phyloP scores from a whole-genome alignment of 1,139 yeast genomes.

The Sugiyamaella xylanicola region DNA sequence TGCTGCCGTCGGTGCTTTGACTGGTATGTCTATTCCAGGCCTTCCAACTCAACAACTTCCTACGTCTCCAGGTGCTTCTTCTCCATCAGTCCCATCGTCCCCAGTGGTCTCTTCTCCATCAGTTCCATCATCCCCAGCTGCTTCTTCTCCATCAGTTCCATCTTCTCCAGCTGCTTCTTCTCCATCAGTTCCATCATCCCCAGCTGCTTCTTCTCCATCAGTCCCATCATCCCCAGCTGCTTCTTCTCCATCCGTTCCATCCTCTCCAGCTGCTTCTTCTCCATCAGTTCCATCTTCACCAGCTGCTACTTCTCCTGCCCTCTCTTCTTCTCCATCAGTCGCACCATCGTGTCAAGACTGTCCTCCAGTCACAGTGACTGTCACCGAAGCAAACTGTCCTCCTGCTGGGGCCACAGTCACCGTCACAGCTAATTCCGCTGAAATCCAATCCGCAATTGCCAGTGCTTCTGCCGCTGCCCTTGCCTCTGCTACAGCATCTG shows the following conservation, averaged over 20 bases:
- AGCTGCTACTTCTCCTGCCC: too few species aligned
- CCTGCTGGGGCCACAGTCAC: conserved; percentile 9
- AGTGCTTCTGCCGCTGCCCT: conserved; percentile 2
- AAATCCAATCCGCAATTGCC: conserved; percentile 3
- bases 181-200: too few species aligned
- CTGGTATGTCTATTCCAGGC: neutral
- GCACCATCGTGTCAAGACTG: neutral
- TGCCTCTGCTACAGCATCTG: neutral
- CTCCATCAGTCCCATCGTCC: neutral
- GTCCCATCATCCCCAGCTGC: too few species aligned
- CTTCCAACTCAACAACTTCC: too few species aligned
- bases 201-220: too few species aligned
- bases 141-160: neutral
- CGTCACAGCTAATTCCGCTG: conserved; percentile 9
- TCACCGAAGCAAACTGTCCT: neutral
- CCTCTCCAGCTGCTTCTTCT: too few species aligned
- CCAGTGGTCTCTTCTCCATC: neutral
- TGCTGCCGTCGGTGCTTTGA: neutral
- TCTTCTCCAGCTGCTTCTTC: neutral
- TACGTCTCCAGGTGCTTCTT: neutral
- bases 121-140: neutral
- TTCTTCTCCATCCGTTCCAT: too few species aligned
- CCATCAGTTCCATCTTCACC: too few species aligned
- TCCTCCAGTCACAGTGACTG: neutral
- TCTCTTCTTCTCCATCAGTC: too few species aligned